These are phyloP conservation scores for Fusarium napiforme DNA, from an alignment of 2,329 filamentous ascomycete species.

Conservation along the genomic window DNA sequence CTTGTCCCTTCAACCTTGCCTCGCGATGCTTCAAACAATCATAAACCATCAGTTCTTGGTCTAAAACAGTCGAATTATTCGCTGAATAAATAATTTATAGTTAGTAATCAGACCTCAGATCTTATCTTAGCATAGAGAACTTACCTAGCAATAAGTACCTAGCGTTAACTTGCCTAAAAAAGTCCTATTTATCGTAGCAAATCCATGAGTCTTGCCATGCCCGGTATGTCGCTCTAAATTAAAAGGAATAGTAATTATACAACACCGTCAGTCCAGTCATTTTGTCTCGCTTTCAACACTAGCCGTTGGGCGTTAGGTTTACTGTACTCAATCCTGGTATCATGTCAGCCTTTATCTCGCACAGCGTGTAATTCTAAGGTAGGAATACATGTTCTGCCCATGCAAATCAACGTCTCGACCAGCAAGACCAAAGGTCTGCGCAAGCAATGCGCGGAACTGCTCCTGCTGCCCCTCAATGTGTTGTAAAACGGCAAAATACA, in stretches of 20 bases:
- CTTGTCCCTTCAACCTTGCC: too few species aligned
- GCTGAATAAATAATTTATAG: rapidly evolving
- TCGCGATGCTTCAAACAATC: not conserved
- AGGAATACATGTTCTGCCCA: not conserved
- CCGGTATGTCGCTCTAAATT: rapidly evolving
- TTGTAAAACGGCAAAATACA: not conserved
- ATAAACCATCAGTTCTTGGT: rapidly evolving
- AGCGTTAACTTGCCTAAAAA: not conserved
- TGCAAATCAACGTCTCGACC: not conserved
- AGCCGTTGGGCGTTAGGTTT: not conserved
- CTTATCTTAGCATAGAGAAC: not conserved
- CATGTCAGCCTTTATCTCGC: not conserved
- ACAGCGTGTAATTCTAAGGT: rapidly evolving
- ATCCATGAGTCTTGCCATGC: not conserved
- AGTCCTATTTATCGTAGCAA: not conserved
- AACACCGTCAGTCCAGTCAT: not conserved
- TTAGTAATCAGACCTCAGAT: rapidly evolving
- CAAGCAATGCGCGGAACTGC: not conserved
- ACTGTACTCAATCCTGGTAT: rapidly evolving
- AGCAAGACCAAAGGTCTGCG: rapidly evolving
- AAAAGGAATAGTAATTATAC: not conserved
- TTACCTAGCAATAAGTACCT: not conserved
- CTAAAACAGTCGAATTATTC: not conserved
- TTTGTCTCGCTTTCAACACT: not conserved
- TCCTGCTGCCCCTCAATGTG: not conserved